phyloP scores from a whole-genome alignment of 768 basidiomycete genomes.

The Suillus plorans region DNA sequence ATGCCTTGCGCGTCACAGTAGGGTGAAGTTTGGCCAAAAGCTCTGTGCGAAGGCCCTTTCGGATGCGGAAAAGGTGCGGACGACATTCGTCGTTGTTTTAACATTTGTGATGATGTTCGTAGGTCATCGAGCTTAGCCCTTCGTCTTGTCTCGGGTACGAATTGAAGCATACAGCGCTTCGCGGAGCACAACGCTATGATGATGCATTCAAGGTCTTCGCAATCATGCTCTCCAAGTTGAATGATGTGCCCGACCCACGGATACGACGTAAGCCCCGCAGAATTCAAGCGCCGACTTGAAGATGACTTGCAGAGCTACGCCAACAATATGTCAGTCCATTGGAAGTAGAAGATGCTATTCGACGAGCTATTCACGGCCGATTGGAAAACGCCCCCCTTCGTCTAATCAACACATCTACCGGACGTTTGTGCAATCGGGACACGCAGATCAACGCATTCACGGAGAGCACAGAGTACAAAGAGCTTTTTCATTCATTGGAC shows the following conservation, averaged over 20 bases:
- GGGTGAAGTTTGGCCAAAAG: not conserved
- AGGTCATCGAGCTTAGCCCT: not conserved
- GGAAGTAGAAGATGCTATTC: too few relatives aligned
- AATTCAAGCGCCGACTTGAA: not conserved
- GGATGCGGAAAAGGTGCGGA: not conserved
- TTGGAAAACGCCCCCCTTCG: too few relatives aligned
- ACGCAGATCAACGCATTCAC: not conserved
- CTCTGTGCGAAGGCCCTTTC: not conserved
- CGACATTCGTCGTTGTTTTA: not conserved
- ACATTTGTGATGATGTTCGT: not conserved
- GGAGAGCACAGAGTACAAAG: not conserved
- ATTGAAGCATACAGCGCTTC: not conserved
- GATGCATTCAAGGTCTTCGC: too few relatives aligned
- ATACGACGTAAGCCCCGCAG: not conserved
- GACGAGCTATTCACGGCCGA: too few relatives aligned
- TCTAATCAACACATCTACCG: too few relatives aligned
- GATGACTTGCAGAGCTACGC: not conserved
- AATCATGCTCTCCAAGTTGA: not conserved
- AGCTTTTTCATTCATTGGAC: not conserved
- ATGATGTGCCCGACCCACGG: not conserved
- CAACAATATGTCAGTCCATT: too few relatives aligned
- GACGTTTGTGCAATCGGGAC: not conserved
- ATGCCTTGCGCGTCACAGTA: not conserved
- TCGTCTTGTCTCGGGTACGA: not conserved
- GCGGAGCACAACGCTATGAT: too few relatives aligned